Evolutionary conservation across 73 alveolate species (phyloP), one percentile per base, ranked within the genome.

Genomic region (Paramecium sexaurelia): DNA sequence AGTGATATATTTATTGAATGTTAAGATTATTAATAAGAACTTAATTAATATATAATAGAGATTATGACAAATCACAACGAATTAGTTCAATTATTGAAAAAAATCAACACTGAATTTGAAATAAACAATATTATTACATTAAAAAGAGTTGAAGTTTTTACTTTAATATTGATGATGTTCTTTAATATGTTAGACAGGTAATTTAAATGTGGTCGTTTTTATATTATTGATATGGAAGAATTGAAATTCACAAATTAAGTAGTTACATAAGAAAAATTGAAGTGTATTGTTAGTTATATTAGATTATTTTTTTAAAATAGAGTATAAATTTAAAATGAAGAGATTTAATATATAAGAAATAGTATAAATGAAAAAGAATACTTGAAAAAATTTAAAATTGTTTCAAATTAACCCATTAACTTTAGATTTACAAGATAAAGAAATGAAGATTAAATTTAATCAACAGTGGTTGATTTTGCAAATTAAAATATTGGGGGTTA

Each of bases 401-500:
- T 29, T 10, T 61, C 83, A 26, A 61, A 61, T 13, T 22, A 32
- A 6, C 26, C 43, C 5, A 1, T 61, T 26, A 61, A 29, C 5
- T 61, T 61, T 26, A 29, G 39, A 11, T 61, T 61, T 29, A 32
- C 83, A 22, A 61, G 39, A 32, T 26, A 29, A 24, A 61, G 39
- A 20, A 61, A 61, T 61, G 83, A 61, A 61, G 43, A 61, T 26
- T 3, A 61, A 61, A 6, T 11, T 13, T 29, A 22, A 9, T 26
- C 83, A 1, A 61, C 43, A 26, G 43, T 61, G 26, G 83, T 61
- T 9, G 87, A 73, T 73, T 73, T 73, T 73, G 87, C 87, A 2
- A 39, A 73, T 73, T 5, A 33, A 36, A 33, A 36, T n/a, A 36
- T 73, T 3, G 36, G 87, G 1, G 87, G 87, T 27, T 36, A 27